Base-by-base conservation (phyloP, 441 rosid species). In the Codiaeum variegatum region DNA sequence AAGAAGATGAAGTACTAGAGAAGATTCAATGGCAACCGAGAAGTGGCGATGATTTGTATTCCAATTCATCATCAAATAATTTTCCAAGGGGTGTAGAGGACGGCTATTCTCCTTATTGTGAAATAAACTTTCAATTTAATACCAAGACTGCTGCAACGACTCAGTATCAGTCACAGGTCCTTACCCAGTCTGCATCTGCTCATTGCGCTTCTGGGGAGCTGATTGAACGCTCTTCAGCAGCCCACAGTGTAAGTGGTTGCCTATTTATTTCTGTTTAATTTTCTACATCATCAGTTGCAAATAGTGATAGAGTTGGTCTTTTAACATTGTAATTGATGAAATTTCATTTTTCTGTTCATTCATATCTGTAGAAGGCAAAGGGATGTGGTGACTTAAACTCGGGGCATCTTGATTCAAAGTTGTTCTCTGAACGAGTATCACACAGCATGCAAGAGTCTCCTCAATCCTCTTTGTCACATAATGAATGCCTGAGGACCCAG, bases 41-140 rank as follows among this genome's bases (percentile, higher is more conserved):
- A 72, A 67, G n/a, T 38, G 87, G 81, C 76, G 91, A 84, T 59
- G 90, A 87, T 73, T 73, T 86, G 76, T 88, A 81, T 80, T 70
- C 80, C 1, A 83, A 77, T 79, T 92, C 91, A 34, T 81, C 81
- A 47, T 62, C 91, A 72, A 69, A 77, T 62, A 71, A 58, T 72
- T 79, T 79, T 47, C 71, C 73, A 54, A 70, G 76, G 76, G 71
- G 69, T 71, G 72, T 73, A 54, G 85, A 76, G 18, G 91, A 84
- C 19, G 94, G 86, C 66, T 93, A 96, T 73, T 63, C 78, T 70
- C 97, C 89, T 44, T 96, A 87, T 74, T 93, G 97, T 67, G 83
- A 81, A 69, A 83, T 91, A 67, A 75, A 76, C 71, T 85, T 84
- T 64, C 86, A 83, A 63, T 78, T 76, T 62, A 74, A 60, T 66